Evolutionary conservation across 2,329 filamentous ascomycete genomes (phyloP), one percentile per base, ranked within the genome.

Genomic region (Pyricularia pennisetigena): DNA sequence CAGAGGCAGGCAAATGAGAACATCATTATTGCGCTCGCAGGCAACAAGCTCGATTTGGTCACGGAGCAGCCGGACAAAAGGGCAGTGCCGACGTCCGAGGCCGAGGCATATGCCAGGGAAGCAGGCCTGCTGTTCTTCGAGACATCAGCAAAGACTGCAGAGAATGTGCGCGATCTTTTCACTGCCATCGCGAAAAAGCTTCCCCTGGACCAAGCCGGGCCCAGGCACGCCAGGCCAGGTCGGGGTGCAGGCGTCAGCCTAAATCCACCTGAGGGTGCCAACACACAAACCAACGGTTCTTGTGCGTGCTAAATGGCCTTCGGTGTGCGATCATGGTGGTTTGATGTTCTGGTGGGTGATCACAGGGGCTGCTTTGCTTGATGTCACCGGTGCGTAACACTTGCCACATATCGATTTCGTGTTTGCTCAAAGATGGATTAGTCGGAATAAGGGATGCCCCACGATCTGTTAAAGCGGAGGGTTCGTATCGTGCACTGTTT

Each of bases 1-100:
- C 95, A 99, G 81, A 90, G 95, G 77, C 95, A 99, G 82, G 95
- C 96, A 71, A 99, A 98, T 83, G 95, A 99, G 81, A 98, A 98
- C 81, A 99, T 99, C 79, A 94, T 99, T 80, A 99, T 99, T 76
- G 95, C 95, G 64, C 88, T 99, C 62, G 95, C 94, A 67, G 95
- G 95, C 71, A 99, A 99, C 86, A 98, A 99, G 83, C 85, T 97
- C 76, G 95, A 99, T 85, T 83, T 99, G 74, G 95, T 97, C 71
- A 94, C 89, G 71, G 94, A 97, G 76, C 91, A 92, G 77, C 94
- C 94, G 65, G 94, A 97, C 79, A 98, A 98, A 87, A 91, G 95
- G 76, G 95, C 94, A 61, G 95, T 99, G 70, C 78, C 89, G 70
- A 90, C 91, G 26, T 90, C 90, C 73, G 95, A 99, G 74, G 96